Conservation (phyloP, 2,329 filamentous ascomycete species). For the Aspergillus clavatus region DNA sequence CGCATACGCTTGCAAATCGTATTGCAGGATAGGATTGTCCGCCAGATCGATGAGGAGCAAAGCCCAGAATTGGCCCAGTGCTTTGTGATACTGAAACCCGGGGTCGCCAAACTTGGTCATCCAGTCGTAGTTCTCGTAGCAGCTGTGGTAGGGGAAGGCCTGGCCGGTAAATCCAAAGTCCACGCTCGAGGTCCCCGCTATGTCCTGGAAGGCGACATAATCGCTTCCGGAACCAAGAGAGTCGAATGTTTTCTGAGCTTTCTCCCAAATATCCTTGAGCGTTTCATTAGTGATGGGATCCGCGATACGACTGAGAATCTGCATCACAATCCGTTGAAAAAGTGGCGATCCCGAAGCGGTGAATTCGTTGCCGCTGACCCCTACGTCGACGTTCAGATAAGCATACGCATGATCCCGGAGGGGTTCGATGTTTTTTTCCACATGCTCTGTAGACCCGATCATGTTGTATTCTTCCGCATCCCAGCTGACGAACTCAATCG, state of each 20-base stretch:
- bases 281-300: conserved; percentile 70
- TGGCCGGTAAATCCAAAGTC: conserved; percentile 74
- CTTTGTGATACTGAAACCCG: conserved; percentile 71
- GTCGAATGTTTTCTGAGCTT: conserved; percentile 54
- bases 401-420: conserved; percentile 72
- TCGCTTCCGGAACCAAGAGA: conserved; percentile 72
- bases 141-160: conserved; percentile 69
- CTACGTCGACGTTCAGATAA: conserved; percentile 88
- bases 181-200: conserved; percentile 81
- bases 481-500: conserved; percentile 96
- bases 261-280: conserved; percentile 70
- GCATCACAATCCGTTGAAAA: conserved; percentile 66
- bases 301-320: conserved; percentile 66
- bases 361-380: conserved; percentile 70
- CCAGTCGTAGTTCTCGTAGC: conserved; percentile 87
- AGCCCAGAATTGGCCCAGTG: conserved; percentile 73
- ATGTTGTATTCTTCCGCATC: conserved; percentile 90
- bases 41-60: conserved; percentile 80
- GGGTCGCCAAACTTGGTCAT: conserved; percentile 77
- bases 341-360: conserved; percentile 75
- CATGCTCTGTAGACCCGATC: conserved; percentile 89
- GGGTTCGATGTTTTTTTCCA: conserved; percentile 73
- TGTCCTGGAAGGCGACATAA: conserved; percentile 84
- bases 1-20: conserved; percentile 73
- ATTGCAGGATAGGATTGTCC: conserved; percentile 75